These are phyloP conservation scores for Logfia minima DNA, from an alignment of 129 eudicot species.

Conservation along the genomic window DNA sequence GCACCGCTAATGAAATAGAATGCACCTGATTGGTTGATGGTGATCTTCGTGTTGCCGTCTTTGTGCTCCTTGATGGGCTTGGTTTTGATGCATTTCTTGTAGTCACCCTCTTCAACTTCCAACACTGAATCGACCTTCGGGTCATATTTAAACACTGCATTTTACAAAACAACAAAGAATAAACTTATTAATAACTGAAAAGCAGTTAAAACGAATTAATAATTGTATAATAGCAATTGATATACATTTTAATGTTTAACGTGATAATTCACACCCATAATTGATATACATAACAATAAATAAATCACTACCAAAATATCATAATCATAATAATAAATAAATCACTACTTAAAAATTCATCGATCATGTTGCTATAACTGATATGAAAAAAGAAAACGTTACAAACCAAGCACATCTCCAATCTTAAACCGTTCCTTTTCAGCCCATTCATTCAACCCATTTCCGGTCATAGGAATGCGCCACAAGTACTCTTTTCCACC, in stretches of 20 bases:
- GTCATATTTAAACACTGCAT: conserved; percentile 46
- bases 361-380: not conserved
- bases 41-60: conserved; percentile 43
- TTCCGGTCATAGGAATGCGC: conserved; percentile 39
- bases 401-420: conserved; percentile 57
- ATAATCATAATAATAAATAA: not conserved
- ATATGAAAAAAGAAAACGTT: not conserved
- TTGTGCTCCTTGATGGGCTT: conserved; percentile 45
- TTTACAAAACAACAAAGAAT: no score
- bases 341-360: not conserved
- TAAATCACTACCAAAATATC: not conserved
- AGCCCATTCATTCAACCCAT: conserved; percentile 49
- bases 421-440: conserved; percentile 42
- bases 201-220: not conserved
- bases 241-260: no score
- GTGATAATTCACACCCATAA: no score
- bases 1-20: conserved; percentile 74
- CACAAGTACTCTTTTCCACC: conserved; percentile 38
- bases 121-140: conserved; percentile 52
- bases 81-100: conserved; percentile 39
- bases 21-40: conserved; percentile 43
- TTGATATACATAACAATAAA: not conserved
- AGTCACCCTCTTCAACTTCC: conserved; percentile 47
- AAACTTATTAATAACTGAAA: no score
- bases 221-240: no score